Evolutionary conservation across 352 stramenopile species (phyloP), one percentile per base, ranked within the genome.

Genomic region (Globisporangium heterothallicum): DNA sequence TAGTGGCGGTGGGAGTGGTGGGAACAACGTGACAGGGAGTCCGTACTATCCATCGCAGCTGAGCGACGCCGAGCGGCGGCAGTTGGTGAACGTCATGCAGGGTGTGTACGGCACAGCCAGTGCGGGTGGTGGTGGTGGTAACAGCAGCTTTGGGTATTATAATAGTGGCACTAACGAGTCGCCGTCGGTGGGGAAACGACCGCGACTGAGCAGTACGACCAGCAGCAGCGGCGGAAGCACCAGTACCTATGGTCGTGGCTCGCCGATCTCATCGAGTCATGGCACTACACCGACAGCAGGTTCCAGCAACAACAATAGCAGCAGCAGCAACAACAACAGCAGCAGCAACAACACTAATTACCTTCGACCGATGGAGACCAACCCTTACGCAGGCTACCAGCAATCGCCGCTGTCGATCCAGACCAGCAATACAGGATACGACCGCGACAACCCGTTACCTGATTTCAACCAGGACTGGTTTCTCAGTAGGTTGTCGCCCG

Each of bases 391-490:
- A 4, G 56, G 61, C 12, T 72, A 64, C 42, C 49, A 59, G 13
- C 43, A 49, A 19, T 25, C 27, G 16, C 53, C 53, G 8, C 24
- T 59, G 44, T 49, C 53, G 32, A 53, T 56, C 46, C 40, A 61
- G 12, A 51, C 40, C 13, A 52, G 56, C 40, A 9, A 58, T 21
- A 46, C 56, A 19, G 44, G 45, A 30, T 77, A 74, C 47, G 70
- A 84, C 21, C 43, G 59, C 19, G 70, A 84, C 14, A 74, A 80
- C 32, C 59, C 65, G 16, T 25, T 81, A n/a, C 65, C 68, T 21
- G 70, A 80, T 53, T 74, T 77, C n/a, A 78, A 57, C 45, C 47
- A 53, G 4, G 72, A 72, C 59, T 83, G 67, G 67, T 70, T 70
- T 45, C 34, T 66, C 16, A 56, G 42, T 9, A 42, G 62, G 4